A percentile compares a stretch with the other conserved stretches of the same genome.
phyloP scores from a whole-genome alignment of 352 stramenopile species.

The Phytophthora citricola region DNA sequence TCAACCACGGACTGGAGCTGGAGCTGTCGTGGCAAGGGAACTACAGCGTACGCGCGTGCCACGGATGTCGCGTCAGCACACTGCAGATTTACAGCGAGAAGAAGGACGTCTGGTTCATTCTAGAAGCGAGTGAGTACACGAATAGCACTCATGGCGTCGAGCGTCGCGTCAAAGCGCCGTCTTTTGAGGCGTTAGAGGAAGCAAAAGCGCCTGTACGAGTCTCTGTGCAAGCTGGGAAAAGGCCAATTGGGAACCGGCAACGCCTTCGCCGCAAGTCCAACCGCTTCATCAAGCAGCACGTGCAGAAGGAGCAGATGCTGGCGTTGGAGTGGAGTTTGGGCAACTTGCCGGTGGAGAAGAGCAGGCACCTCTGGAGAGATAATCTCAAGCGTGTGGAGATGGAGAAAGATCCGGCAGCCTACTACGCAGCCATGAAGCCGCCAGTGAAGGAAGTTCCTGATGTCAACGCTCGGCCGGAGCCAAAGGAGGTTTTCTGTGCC shows the following conservation, averaged over 20 bases:
- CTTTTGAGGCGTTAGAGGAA: not conserved
- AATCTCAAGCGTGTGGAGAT: slow-evolving; percentile 57
- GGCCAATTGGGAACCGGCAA: slow-evolving; percentile 7
- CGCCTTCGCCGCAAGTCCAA: slow-evolving; percentile 28
- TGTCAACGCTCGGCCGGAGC: slow-evolving; percentile 39
- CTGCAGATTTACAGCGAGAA: slow-evolving; percentile 55
- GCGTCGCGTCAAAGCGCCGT: slow-evolving; percentile 28
- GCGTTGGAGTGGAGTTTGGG: slow-evolving; percentile 74
- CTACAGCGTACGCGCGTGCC: slow-evolving; percentile 53
- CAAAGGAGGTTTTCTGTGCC: slow-evolving; percentile 55
- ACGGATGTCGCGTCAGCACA: slow-evolving; percentile 55
- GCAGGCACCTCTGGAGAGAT: slow-evolving; percentile 66
- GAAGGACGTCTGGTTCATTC: slow-evolving; percentile 70
- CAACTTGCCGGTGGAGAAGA: slow-evolving; percentile 55
- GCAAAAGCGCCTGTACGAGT: not conserved
- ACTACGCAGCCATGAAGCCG: not conserved
- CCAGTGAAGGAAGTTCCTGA: slow-evolving; percentile 14
- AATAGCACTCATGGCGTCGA: slow-evolving; percentile 40
- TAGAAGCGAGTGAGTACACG: slow-evolving; percentile 33
- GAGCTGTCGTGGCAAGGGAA: slow-evolving; percentile 58
- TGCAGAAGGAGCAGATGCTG: slow-evolving; percentile 53
- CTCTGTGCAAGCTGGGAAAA: slow-evolving; percentile 2
- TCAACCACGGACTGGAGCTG: slow-evolving; percentile 52
- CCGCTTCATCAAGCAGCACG: slow-evolving; percentile 40
- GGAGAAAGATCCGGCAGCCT: slow-evolving; percentile 35